A percentile compares a stretch with the other conserved stretches of the same genome.
Conservation (phyloP, 2,329 filamentous ascomycete species). For the Colletotrichum lupini region DNA sequence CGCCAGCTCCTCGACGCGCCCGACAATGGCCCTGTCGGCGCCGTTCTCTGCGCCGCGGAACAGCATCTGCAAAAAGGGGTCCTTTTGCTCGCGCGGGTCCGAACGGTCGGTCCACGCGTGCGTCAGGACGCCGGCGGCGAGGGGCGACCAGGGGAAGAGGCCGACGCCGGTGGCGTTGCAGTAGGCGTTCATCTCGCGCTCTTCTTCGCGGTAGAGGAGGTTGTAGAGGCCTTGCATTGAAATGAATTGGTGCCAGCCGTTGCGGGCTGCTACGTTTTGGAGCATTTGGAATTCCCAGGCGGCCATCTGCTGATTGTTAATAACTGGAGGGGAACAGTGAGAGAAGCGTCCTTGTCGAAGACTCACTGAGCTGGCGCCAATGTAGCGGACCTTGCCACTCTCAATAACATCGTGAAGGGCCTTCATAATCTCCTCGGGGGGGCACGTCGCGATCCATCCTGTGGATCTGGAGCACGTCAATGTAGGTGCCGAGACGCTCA, state of each 20-base stretch:
- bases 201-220: conserved; percentile 68
- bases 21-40: conserved; percentile 12
- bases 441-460: conserved; percentile 64
- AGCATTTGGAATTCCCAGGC: conserved; percentile 43
- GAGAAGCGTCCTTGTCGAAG: too few relatives aligned
- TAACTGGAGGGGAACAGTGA: too few relatives aligned
- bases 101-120: conserved; percentile 25
- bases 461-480: conserved; percentile 71
- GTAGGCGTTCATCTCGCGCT: conserved; percentile 53
- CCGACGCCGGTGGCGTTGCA: conserved; percentile 53
- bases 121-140: conserved; percentile 25
- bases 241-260: conserved; percentile 67
- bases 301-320: background rate
- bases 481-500: conserved; percentile 55
- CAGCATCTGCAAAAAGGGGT: conserved; percentile 16
- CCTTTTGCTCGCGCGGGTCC: conserved; percentile 10
- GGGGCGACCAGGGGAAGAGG: conserved; percentile 36
- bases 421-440: conserved; percentile 68
- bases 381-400: conserved; percentile 60
- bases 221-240: conserved; percentile 69
- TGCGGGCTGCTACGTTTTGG: conserved; percentile 61
- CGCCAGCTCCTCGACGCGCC: conserved; percentile 18
- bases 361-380: conserved; percentile 31
- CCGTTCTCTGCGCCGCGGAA: conserved; percentile 17
- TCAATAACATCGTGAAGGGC: conserved; percentile 68